These are phyloP conservation scores for Globisporangium heterothallicum DNA, from an alignment of 352 stramenopile species.

Conservation along the genomic window DNA sequence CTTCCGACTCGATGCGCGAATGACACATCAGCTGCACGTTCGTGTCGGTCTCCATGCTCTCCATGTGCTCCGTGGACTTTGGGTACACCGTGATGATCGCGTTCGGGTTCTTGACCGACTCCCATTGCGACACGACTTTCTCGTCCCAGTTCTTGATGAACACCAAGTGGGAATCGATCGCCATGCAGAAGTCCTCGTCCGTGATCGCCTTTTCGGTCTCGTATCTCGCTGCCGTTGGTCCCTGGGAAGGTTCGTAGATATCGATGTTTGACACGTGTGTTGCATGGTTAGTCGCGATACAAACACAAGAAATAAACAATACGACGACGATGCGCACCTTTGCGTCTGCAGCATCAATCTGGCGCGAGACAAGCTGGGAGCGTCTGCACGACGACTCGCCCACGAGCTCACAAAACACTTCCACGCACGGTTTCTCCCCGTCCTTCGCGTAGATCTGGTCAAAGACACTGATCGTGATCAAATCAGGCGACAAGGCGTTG, in stretches of 20 bases:
- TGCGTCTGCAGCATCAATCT: constrained; percentile 63
- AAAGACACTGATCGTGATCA: constrained; percentile 17
- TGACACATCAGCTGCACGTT: constrained; percentile 77
- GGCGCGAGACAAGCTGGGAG: constrained; percentile 54
- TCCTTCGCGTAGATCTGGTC: constrained; percentile 48
- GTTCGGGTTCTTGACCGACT: constrained; percentile 56
- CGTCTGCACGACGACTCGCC: constrained; percentile 54
- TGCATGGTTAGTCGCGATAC: too few species aligned
- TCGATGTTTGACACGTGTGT: too few species aligned
- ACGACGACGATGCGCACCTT: constrained; percentile 27
- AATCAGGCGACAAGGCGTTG: constrained; percentile 30
- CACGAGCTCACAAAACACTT: constrained; percentile 64
- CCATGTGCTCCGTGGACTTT: constrained; percentile 64
- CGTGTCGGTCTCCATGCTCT: constrained; percentile 41
- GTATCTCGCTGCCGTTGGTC: constrained; percentile 63
- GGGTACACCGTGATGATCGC: constrained; percentile 83
- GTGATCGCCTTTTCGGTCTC: constrained; percentile 72
- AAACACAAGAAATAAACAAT: neutral
- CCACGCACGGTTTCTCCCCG: constrained; percentile 59
- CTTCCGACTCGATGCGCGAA: constrained; percentile 65
- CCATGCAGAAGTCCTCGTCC: constrained; percentile 77
- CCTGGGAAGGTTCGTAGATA: too few species aligned
- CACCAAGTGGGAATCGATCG: constrained; percentile 76
- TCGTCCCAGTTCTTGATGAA: constrained; percentile 79
- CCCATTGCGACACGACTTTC: constrained; percentile 67